Evolutionary conservation across 129 eudicot species (phyloP), one percentile per base, ranked within the genome.

Genomic region (sunflower (Helianthus annuus)): DNA sequence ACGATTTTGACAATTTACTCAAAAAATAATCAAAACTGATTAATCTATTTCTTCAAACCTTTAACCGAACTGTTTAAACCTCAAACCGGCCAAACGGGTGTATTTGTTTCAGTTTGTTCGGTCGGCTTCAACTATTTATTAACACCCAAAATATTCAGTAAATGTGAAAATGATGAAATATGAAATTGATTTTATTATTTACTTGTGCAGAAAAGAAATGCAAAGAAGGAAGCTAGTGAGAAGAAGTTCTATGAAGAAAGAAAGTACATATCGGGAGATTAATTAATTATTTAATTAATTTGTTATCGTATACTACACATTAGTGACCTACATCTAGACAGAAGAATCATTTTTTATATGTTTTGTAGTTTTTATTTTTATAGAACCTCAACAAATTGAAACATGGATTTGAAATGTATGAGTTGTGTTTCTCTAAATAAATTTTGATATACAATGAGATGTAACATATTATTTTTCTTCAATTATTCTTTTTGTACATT

Each of bases 181-280:
- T 38, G 42, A 39, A 5, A 6, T 39, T 39, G 8, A 39, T 39
- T 5, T 39, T 39, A 39, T 39, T 5, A 39, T 39, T 66, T 3
- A 6, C 45, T 39, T 39, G 8, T 84, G 69, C 91, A 92, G 97
- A 92, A 92, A 68, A 83, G 97, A 15, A 92, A 92, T 79, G 89
- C 93, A 22, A 86, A 85, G 87, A 92, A 92, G 83, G 87, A 79
- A 82, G 93, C 83, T 22, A 92, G 97, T 42, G 97, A 92, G 80
- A 92, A 84, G 80, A 92, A 85, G 65, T 92, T 86, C 51, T 92
- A 92, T 39, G 85, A 79, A 42, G 84, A 83, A 68, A 89, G 83
- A 84, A 86, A 68, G 58, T 88, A 78, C 24, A 83, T 92, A 36
- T 79, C 86, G 0, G 94, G 91, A 24, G 97, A 92, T 13, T 75